Evolutionary conservation across 768 basidiomycete species (phyloP).

Genomic region (Tephrocybe sp.): DNA sequence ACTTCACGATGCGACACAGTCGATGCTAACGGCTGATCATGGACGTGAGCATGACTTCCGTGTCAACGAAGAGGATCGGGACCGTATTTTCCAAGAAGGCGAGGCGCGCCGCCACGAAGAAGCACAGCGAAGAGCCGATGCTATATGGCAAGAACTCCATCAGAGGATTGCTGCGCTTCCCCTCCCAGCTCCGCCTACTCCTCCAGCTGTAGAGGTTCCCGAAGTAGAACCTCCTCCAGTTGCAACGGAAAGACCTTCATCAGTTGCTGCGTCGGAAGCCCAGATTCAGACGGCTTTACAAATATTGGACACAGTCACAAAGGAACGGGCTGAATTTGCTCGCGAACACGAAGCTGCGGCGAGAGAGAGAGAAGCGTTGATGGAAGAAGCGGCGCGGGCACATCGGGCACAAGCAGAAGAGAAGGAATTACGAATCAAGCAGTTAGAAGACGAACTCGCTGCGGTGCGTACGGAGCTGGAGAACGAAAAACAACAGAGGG

Average conservation of each 20-base stretch:
- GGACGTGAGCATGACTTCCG: constrained; percentile 66
- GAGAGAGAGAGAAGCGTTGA: constrained; percentile 53
- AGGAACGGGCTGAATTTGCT: constrained; percentile 60
- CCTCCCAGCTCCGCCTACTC: constrained; percentile 16
- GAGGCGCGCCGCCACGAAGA: constrained; percentile 62
- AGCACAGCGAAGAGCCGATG: constrained; percentile 48
- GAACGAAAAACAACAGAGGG: constrained; percentile 56
- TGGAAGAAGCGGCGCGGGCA: constrained; percentile 50
- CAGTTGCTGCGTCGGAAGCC: constrained; percentile 36
- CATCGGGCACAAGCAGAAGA: constrained; percentile 46
- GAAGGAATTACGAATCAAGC: constrained; percentile 53
- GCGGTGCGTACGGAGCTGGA: constrained; percentile 60
- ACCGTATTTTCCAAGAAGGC: constrained; percentile 57
- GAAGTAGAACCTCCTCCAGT: no score
- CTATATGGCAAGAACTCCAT: constrained; percentile 41
- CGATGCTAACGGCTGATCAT: constrained; percentile 60
- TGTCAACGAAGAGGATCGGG: constrained; percentile 62
- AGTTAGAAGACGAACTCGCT: constrained; percentile 64
- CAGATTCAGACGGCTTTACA: constrained; percentile 35
- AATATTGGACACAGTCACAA: constrained; percentile 55
- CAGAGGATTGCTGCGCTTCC: constrained; percentile 37
- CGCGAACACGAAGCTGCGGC: constrained; percentile 54
- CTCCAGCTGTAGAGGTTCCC: no score
- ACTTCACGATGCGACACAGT: constrained; percentile 46
- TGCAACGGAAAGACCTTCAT: no score